These are phyloP conservation scores for Mortierella sp. DNA, from an alignment of 371 early-diverging fungal genomes.

Conservation along the genomic window DNA sequence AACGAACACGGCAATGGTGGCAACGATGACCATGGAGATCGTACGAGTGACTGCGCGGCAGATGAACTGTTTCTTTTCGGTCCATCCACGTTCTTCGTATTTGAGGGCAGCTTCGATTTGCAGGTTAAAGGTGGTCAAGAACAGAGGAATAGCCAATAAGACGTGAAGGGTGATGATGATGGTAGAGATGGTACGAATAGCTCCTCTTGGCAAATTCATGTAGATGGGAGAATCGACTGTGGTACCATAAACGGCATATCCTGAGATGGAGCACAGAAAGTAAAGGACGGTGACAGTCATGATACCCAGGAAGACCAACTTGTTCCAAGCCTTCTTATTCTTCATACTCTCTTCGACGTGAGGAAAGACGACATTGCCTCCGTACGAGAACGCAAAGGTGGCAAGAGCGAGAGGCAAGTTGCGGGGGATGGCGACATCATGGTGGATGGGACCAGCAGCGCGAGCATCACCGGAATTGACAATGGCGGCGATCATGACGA, in stretches of 20 bases:
- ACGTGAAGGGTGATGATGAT: constrained; percentile 87
- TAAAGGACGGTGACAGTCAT: constrained; percentile 82
- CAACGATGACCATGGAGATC: constrained; percentile 61
- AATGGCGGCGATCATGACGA: constrained; percentile 59
- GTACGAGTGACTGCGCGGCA: constrained; percentile 71
- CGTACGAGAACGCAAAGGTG: constrained; percentile 82
- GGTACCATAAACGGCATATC: constrained; percentile 87
- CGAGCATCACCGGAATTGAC: constrained; percentile 47
- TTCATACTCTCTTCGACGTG: constrained; percentile 89
- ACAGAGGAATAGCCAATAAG: constrained; percentile 84
- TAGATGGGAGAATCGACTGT: constrained; percentile 79
- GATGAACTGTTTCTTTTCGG: constrained; percentile 61
- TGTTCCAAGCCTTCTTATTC: constrained; percentile 79
- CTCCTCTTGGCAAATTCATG: constrained; percentile 75
- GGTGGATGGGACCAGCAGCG: constrained; percentile 25
- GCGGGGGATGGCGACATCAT: constrained; percentile 64
- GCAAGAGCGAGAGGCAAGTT: constrained; percentile 71
- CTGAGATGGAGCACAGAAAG: constrained; percentile 78
- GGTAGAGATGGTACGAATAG: constrained; percentile 73
- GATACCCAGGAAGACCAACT: constrained; percentile 76
- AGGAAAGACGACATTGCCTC: constrained; percentile 83
- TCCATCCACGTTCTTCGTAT: constrained; percentile 51
- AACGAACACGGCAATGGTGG: constrained; percentile 75
- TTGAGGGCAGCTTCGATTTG: constrained; percentile 75
- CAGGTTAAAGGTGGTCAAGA: constrained; percentile 83